Evolutionary conservation across 2,329 filamentous ascomycete species (phyloP), one percentile per base, ranked within the genome.

Genomic region (Claviceps pusilla): DNA sequence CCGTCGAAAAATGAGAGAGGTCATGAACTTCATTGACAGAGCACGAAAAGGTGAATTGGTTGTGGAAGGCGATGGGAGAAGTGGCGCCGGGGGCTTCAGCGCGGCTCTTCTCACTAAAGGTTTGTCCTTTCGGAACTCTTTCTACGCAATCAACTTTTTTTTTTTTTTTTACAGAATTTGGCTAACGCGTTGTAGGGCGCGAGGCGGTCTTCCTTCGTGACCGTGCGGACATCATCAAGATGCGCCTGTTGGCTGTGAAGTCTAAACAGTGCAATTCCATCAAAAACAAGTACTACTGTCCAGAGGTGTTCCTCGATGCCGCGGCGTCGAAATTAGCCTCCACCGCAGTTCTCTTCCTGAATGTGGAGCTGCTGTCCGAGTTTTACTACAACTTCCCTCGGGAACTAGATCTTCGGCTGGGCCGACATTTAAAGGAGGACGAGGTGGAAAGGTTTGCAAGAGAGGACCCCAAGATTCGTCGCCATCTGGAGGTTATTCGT

Each of bases 361-460:
- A 98, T 64, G 93, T 97, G 11, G 94, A 98, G 71, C 78, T 98
- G 24, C 79, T 98, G 19, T 91, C 87, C 2, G 95, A 98, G 65
- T 98, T 97, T 68, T 96, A 95, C 73, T 95, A 96, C 71, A 89
- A 93, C 66, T 98, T 98, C 69, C 93, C 93, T 0, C 81, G 93
- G 43, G 89, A 96, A 66, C 79, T 98, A 12, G 93, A 98, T 67
- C 74, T 85, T 56, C 82, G 90, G 39, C 83, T 98, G 11, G 89
- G 91, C 48, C 82, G 89, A 31, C 84, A 89, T 62, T 76, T 96
- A 57, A 80, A 81, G 39, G 81, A 86, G 54, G 82, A 83, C 6
- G 84, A 97, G 63, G 80, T 97, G 5, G 91, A 98, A 66, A 80
- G 80, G 31, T 96, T 98, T 62, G 93, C 93, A 3, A 82, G 87